A percentile compares a stretch with the other conserved stretches of the same genome.
These are phyloP conservation scores for Russula sp. DNA, from an alignment of 768 basidiomycete genomes.

Conservation along the genomic window DNA sequence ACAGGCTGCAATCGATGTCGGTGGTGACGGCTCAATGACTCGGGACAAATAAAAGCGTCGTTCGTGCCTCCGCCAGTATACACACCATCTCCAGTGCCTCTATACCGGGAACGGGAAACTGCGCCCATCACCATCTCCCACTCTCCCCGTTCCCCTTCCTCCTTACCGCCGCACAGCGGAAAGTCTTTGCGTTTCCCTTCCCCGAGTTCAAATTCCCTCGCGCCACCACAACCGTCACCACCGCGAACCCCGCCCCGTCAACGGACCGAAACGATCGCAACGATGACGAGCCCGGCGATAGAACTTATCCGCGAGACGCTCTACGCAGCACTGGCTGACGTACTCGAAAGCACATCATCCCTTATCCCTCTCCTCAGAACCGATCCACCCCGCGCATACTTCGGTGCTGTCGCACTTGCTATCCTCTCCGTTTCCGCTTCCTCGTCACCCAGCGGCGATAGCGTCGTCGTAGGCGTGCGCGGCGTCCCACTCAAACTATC, in stretches of 20 bases:
- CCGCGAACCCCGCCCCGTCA: neutral
- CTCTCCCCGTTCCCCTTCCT: conserved; percentile 27
- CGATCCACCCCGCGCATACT: conserved; percentile 76
- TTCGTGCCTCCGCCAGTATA: conserved; percentile 75
- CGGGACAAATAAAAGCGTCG: conserved; percentile 37
- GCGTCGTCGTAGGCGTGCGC: conserved; percentile 39
- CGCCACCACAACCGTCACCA: neutral
- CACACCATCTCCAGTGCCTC: conserved; percentile 31
- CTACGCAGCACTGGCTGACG: conserved; percentile 76
- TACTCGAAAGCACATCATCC: conserved; percentile 52
- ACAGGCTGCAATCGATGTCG: conserved; percentile 75
- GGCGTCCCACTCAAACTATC: conserved; percentile 58
- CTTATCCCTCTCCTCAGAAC: conserved; percentile 54
- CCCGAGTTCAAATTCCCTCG: neutral
- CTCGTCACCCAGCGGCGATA: conserved; percentile 30
- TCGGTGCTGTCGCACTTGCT: conserved; percentile 69
- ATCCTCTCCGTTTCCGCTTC: conserved; percentile 61
- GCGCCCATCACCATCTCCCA: conserved; percentile 20
- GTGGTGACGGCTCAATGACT: conserved; percentile 35
- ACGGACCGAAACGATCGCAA: conserved; percentile 35
- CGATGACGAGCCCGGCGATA: conserved; percentile 54
- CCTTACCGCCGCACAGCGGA: conserved; percentile 29
- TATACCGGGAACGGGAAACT: conserved; percentile 7
- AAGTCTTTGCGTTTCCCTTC: conserved; percentile 33
- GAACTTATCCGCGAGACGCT: conserved; percentile 83